phyloP scores from a whole-genome alignment of 2,329 filamentous ascomycete species.

The Ophiostoma himal-ulmi region DNA sequence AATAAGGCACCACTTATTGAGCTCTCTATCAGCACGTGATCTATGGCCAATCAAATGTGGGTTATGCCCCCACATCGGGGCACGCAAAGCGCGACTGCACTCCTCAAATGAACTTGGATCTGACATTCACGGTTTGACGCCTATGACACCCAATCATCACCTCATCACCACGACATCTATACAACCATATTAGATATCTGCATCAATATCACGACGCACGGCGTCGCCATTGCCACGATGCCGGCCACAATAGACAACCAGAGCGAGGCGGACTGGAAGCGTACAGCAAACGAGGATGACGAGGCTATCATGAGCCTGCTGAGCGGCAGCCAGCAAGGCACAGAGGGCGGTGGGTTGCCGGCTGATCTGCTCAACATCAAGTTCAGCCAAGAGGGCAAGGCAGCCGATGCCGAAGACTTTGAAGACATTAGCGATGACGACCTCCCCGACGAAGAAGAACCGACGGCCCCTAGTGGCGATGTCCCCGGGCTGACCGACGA shows the following conservation, averaged over 20 bases:
- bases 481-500: slow-evolving; percentile 43
- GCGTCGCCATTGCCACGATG: slow-evolving; percentile 5
- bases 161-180: neutral
- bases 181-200: neutral
- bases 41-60: neutral
- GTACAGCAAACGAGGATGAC: slow-evolving; percentile 46
- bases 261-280: slow-evolving; percentile 36
- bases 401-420: slow-evolving; percentile 84
- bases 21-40: neutral
- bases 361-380: slow-evolving; percentile 39
- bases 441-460: slow-evolving; percentile 70
- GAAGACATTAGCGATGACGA: slow-evolving; percentile 92
- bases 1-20: neutral
- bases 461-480: slow-evolving; percentile 37
- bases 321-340: slow-evolving; percentile 38
- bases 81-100: neutral
- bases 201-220: neutral
- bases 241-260: neutral
- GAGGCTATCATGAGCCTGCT: slow-evolving; percentile 43
- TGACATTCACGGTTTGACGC: neutral
- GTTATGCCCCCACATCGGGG: neutral
- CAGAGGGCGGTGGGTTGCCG: slow-evolving; percentile 33
- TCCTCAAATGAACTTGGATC: neutral
- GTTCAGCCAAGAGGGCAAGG: slow-evolving; percentile 69
- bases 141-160: neutral